Evolutionary conservation across 1,284 basidiomycete genomes (phyloP), one percentile per base, ranked within the genome.

Genomic region (Flammula alnicola): DNA sequence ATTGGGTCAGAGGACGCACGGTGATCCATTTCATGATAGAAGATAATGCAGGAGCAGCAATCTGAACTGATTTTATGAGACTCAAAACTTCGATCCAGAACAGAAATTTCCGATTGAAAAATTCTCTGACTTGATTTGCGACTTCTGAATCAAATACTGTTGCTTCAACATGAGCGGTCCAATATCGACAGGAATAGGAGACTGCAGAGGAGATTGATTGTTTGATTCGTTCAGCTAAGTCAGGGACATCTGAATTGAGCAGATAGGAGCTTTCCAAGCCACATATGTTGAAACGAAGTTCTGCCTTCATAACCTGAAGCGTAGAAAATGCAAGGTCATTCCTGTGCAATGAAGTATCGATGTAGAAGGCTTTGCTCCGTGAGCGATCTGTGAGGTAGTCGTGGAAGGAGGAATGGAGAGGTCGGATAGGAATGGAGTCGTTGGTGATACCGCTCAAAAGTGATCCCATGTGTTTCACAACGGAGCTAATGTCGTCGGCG

Each of bases 261-360:
- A 51, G 12, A 51, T 60, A 60, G 3, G 65, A 66, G n/a, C 58
- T 49, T 33, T 61, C 53, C 14, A 69, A 36, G 6, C 52, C 12
- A 46, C 64, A 68, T 12, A 69, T 68, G 45, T 69, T 69, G 57
- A 69, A 69, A 30, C 32, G 40, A 8, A 69, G 60, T 8, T 49
- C 41, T 11, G 44, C 22, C 20, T 52, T 54, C 60, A 68, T 59
- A n/a, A 59, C 22, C 17, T 42, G 20, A 44, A 58, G 49, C 29
- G 30, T 54, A 7, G 35, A 17, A 19, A 27, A 35, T 8, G 55
- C 33, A 11, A 62, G 26, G 19, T 50, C 42, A 16, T 33, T 16
- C 29, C 43, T 14, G n/a, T 38, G 35, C 26, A 37, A 16, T 6
- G 14, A 30, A 22, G 31, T 19, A 29, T 55, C 23, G 25, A 59